Evolutionary conservation across 2,329 filamentous ascomycete genomes (phyloP).

Genomic region (Pyricularia grisea): DNA sequence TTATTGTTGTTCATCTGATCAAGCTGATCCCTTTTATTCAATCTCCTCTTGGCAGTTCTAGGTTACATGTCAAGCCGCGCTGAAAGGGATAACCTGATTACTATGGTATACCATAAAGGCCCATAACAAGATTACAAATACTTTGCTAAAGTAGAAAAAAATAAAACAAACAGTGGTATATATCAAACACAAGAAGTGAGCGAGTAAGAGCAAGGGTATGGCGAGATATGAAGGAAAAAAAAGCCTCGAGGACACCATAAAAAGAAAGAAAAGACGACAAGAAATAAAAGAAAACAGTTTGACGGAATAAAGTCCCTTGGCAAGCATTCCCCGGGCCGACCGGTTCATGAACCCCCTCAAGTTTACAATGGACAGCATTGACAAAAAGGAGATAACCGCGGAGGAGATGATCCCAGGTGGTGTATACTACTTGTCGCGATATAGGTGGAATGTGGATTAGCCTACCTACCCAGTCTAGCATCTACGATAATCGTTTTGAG

Average conservation of each 20-base stretch:
- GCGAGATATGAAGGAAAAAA: background rate
- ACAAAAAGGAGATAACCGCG: background rate
- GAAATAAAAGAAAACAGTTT: background rate
- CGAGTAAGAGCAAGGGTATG: background rate
- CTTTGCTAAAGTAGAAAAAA: background rate
- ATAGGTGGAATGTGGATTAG: background rate
- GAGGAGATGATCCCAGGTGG: background rate
- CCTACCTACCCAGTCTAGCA: too few species aligned
- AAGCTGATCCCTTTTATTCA: background rate
- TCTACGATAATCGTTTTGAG: too few species aligned
- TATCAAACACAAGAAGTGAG: background rate
- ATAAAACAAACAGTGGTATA: background rate
- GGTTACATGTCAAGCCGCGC: background rate
- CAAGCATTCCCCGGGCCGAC: background rate
- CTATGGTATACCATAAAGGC: background rate
- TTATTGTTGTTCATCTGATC: background rate
- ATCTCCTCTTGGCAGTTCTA: background rate
- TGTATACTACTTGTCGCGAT: background rate
- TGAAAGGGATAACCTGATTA: background rate
- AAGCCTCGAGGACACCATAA: background rate
- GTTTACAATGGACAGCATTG: background rate
- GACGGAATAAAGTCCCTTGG: background rate
- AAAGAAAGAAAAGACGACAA: background rate
- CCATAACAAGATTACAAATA: background rate
- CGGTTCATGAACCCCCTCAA: background rate